Conservation (phyloP, 2,329 filamentous ascomycete species). For the Aspergillus eucalypticola region DNA sequence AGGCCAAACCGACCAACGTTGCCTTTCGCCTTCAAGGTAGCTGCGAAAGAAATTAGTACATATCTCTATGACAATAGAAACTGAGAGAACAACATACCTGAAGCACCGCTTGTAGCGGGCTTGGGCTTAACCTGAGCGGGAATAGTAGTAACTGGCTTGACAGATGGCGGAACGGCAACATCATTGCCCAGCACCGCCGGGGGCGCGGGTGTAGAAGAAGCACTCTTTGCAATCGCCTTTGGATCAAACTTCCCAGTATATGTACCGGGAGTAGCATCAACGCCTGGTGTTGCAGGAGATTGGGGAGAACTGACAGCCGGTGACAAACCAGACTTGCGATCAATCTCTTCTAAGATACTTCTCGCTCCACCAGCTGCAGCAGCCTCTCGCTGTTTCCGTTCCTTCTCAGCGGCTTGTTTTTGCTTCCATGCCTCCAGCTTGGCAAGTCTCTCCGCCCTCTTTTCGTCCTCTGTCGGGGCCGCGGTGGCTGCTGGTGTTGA, state of each 20-base stretch:
- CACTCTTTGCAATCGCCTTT: slow-evolving; percentile 81
- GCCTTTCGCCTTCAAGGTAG: slow-evolving; percentile 64
- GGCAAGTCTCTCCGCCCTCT: slow-evolving; percentile 76
- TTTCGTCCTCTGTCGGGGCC: slow-evolving; percentile 67
- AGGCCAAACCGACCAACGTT: slow-evolving; percentile 86
- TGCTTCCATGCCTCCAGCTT: slow-evolving; percentile 91
- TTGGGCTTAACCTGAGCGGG: slow-evolving; percentile 44
- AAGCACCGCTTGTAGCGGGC: slow-evolving; percentile 42
- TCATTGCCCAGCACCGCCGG: slow-evolving; percentile 58
- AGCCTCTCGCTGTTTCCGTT: slow-evolving; percentile 69
- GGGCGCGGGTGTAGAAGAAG: slow-evolving; percentile 60
- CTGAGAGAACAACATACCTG: slow-evolving; percentile 34
- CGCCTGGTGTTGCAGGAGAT: slow-evolving; percentile 53
- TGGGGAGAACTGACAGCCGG: slow-evolving; percentile 54
- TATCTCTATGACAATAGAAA: background rate
- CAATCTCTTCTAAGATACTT: slow-evolving; percentile 71
- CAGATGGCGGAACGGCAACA: slow-evolving; percentile 51
- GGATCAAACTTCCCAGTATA: slow-evolving; percentile 83
- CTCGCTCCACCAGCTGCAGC: slow-evolving; percentile 63
- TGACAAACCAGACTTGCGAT: slow-evolving; percentile 63
- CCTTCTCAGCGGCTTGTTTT: slow-evolving; percentile 73
- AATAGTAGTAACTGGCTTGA: slow-evolving; percentile 48
- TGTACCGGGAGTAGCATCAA: slow-evolving; percentile 53
- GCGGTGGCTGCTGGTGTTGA: slow-evolving; percentile 44
- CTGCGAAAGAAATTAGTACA: slow-evolving; percentile 27